Evolutionary conservation across 108 stramenopile genomes (phyloP).

Genomic region (Poteriospumella lacustris): DNA sequence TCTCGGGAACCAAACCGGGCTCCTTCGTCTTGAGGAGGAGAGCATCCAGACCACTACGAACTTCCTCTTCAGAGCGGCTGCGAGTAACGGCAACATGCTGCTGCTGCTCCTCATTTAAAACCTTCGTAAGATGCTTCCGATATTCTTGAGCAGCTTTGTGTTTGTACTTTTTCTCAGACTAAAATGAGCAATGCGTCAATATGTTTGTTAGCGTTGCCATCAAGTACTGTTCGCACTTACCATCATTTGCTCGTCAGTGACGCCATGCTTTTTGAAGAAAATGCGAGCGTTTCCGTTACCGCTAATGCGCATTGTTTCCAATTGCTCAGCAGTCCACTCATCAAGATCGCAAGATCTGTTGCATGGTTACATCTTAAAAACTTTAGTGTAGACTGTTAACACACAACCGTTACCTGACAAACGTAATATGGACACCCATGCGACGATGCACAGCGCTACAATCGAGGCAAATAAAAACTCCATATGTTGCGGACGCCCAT

Average conservation of each 20-base stretch:
- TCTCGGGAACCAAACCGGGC: neutral
- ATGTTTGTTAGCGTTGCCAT: neutral
- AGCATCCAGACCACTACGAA: neutral
- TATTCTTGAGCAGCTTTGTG: constrained; percentile 26
- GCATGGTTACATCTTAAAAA: constrained; percentile 19
- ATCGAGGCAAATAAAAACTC: constrained; percentile 95
- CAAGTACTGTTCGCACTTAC: constrained; percentile 14
- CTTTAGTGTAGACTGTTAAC: neutral
- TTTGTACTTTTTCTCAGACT: constrained; percentile 31
- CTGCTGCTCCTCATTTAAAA: neutral
- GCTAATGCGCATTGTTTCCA: constrained; percentile 79
- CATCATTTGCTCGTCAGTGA: constrained; percentile 65
- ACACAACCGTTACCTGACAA: constrained; percentile 67
- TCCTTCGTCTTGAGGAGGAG: neutral
- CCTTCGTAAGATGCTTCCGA: neutral
- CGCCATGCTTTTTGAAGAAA: constrained; percentile 75
- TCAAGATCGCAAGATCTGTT: constrained; percentile 68
- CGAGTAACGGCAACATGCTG: neutral
- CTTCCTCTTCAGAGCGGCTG: neutral
- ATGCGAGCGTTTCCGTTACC: constrained; percentile 73
- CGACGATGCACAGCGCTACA: constrained; percentile 95
- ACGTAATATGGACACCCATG: constrained; percentile 92
- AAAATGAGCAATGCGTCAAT: neutral
- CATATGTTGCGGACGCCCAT: constrained; percentile 93
- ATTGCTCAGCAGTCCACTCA: constrained; percentile 75